Evolutionary conservation across 352 stramenopile genomes (phyloP), one percentile per base, ranked within the genome.

Genomic region (Globisporangium nodosum): DNA sequence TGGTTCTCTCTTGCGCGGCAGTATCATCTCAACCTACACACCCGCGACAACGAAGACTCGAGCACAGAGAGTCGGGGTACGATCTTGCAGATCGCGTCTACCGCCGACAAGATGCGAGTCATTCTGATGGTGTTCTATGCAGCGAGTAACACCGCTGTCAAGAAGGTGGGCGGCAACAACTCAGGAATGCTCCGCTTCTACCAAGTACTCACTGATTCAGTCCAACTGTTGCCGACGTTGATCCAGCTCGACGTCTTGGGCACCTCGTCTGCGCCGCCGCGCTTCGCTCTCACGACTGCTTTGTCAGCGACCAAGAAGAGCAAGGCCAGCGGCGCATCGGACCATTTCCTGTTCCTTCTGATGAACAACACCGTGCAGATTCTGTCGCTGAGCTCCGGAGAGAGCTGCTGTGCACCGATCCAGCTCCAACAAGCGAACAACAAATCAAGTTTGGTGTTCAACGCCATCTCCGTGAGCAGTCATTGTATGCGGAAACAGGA

Each of bases 41-140:
- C 39, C 20, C 42, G 20, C 40, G 20, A n/a, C 35, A 45, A 21
- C 9, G 21, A 20, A 8, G 16, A 8, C 20, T 13, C 5, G 37
- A 55, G 15, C 46, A 33, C 20, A 24, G 18, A 18, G 9, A 42
- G 48, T 42, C 20, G 20, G 7, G 64, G 71, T 8, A 72, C 75
- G n/a, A 69, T 84, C 3, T 35, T 84, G 16, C 76, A 86, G 49
- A 71, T 82, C 30, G 64, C 56, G 24, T 37, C 71, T 13, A 74
- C 73, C 6, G 52, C 54, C 1, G 64, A 81, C 27, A 51, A 68
- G 24, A 60, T 60, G 5, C 64, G 65, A 13, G 56, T 86, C 9
- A 70, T 86, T 2, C 56, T 70, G 30, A 84, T 84, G 76, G 49
- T 82, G 1, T 84, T 70, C 24, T 65, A 59, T 16, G 52, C 40